Percentiles rank a stretch among this genome's conserved stretches.
These are phyloP conservation scores for Epichloe festucae DNA, from an alignment of 2,329 filamentous ascomycete species.

Conservation along the genomic window DNA sequence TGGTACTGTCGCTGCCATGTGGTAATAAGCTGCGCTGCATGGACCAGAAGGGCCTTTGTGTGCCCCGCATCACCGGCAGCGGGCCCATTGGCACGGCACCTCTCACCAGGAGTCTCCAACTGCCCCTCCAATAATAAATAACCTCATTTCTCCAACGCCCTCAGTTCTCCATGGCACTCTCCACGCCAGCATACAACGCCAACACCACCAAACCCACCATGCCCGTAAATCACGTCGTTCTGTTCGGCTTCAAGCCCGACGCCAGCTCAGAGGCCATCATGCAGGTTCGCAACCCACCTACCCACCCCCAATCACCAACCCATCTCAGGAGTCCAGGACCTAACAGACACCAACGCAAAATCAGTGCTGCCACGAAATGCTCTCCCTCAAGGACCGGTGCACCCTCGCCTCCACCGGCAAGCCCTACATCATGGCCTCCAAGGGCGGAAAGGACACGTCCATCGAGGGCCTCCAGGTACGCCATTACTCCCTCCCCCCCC, in stretches of 20 bases:
- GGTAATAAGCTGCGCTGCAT: background rate
- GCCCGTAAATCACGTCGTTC: constrained; percentile 4
- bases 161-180: too few species aligned
- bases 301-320: background rate
- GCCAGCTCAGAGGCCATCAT: background rate
- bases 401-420: constrained; percentile 44
- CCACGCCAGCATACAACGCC: background rate
- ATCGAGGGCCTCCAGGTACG: constrained; percentile 46
- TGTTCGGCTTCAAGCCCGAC: constrained; percentile 4
- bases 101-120: too few species aligned
- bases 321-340: too few species aligned
- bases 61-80: background rate
- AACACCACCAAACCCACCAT: background rate
- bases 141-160: background rate
- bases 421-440: constrained; percentile 45
- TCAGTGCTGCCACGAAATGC: constrained; percentile 19
- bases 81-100: background rate
- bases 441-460: constrained; percentile 50
- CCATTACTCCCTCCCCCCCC: background rate
- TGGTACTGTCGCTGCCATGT: background rate
- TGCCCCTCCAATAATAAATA: background rate
- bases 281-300: background rate
- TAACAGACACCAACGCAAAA: too few species aligned
- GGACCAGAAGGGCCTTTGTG: too few species aligned
- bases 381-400: constrained; percentile 45